A percentile compares a stretch with the other conserved stretches of the same genome.
These are phyloP conservation scores for Ustilago esculenta DNA, from an alignment of 1,284 basidiomycete genomes.

Conservation along the genomic window DNA sequence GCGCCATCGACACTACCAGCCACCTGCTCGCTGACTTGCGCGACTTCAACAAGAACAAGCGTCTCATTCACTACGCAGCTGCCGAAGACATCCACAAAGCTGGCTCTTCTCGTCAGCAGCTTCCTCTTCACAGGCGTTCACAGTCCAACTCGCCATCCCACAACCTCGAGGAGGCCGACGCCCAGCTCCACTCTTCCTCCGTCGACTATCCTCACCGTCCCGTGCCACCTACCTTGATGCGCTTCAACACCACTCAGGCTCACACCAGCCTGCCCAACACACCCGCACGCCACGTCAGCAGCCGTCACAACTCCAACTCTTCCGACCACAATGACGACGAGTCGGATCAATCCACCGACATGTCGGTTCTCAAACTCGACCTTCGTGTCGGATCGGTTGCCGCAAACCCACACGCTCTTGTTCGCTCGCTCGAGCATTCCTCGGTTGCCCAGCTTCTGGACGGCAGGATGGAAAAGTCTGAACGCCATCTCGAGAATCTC, in stretches of 20 bases:
- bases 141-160: constrained; percentile 27
- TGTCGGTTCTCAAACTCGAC: constrained; percentile 82
- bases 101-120: constrained; percentile 14
- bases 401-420: constrained; percentile 77
- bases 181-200: constrained; percentile 9
- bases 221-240: constrained; percentile 32
- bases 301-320: background rate
- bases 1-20: constrained; percentile 78
- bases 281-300: constrained; percentile 20
- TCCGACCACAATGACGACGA: constrained; percentile 19
- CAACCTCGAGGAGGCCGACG: constrained; percentile 38
- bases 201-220: constrained; percentile 19
- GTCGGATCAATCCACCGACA: constrained; percentile 46
- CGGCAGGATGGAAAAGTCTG: constrained; percentile 80
- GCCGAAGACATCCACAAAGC: constrained; percentile 12
- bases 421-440: constrained; percentile 87
- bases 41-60: constrained; percentile 83
- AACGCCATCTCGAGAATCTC: constrained; percentile 85
- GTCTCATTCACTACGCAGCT: constrained; percentile 84
- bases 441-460: constrained; percentile 93
- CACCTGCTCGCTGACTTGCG: constrained; percentile 78
- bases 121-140: constrained; percentile 20
- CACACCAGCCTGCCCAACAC: constrained; percentile 46
- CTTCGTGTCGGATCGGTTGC: constrained; percentile 79
- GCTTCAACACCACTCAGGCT: constrained; percentile 36